Evolutionary conservation across 2,329 filamentous ascomycete species (phyloP), one percentile per base, ranked within the genome.

Genomic region (Colletotrichum tropicicola): DNA sequence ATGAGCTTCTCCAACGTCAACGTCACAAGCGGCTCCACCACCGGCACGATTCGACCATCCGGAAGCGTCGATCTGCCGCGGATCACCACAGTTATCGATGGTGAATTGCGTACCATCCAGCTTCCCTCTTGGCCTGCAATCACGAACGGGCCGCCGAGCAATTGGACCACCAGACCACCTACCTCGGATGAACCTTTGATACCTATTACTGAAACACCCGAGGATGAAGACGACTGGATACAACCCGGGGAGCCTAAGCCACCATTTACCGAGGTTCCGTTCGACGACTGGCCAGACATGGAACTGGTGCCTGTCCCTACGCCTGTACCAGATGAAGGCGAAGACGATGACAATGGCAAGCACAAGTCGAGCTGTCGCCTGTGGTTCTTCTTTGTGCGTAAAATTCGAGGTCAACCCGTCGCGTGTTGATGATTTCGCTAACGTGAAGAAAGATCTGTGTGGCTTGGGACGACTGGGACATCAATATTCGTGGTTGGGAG

Each of bases 321-420:
- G 12, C 5, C 15, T 39, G 49, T 53, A 15, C 49, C 49, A 15
- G 49, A 53, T 17, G 28, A 39, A 37, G 49, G 49, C 7, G 27
- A 53, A 37, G 49, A 53, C 21, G 49, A 13, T 23, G 49, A 53
- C 27, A 23, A 23, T 21, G n/a, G n/a, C 7, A 53, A 53, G 21
- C 32, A 32, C 49, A 53, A 53, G 30, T 21, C n/a, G 13, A 53
- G 13, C 6, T 53, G 49, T 37, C 21, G 27, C 6, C 13, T 53
- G 15, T 53, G 49, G 49, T 53, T 53, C 15, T 53, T 53, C 49
- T 32, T 32, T 32, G 30, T 37, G 49, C 13, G 49, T 53, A 41
- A 37, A 53, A 4, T 53, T 21, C 49, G 15, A 25, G 7, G 30
- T 32, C 17, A 23, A 37, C n/a, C 21, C 19, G 12, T 5, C 5